Base-by-base conservation (phyloP, 2,329 filamentous ascomycete genomes). In the Diaporthe eres region DNA sequence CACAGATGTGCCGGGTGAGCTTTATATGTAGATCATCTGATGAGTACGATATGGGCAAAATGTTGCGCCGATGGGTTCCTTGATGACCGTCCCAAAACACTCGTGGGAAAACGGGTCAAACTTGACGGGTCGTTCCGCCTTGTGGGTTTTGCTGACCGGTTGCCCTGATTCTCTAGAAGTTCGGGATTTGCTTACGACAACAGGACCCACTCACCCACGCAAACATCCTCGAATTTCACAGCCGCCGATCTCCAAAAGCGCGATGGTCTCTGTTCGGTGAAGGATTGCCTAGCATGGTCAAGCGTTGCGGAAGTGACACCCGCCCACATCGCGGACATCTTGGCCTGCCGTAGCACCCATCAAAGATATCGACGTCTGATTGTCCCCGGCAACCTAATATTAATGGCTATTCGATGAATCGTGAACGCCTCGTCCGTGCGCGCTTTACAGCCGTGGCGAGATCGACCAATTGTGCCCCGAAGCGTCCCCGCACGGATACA, bases 391-490 rank as follows among this genome's bases (percentile, higher is more conserved):
- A 53, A 39, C 22, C 65, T 53, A 37, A 34, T 37, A 6, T n/a
- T 15, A 28, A 53, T 68, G 47, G 34, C 34, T 17, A 28, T 68
- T 42, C 39, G 65, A 53, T 68, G 47, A 68, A 51, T 68, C 31
- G 47, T 68, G 65, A 68, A 68, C 65, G 25, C 13, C 47, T 68
- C 47, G 65, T 53, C 65, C 49, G 65, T 68, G 65, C 65, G 65
- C 31, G 31, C 31, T 25, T 39, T n/a, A n/a, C 28, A 34, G 47
- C 13, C 12, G 47, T 53, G 47, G 47, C 34, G 63, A 53, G 65
- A 68, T 68, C 34, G 22, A 25, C 65, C 44, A 51, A 53, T 68
- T 1, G 31, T 25, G 6, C n/a, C 47, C 31, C 47, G 25, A 53
- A 68, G 49, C 34, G 4, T 5, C 13, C 13, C 34, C 47, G 65